Base-by-base conservation (phyloP, 805 yeast genomes). In the Alloascoidea africana region DNA sequence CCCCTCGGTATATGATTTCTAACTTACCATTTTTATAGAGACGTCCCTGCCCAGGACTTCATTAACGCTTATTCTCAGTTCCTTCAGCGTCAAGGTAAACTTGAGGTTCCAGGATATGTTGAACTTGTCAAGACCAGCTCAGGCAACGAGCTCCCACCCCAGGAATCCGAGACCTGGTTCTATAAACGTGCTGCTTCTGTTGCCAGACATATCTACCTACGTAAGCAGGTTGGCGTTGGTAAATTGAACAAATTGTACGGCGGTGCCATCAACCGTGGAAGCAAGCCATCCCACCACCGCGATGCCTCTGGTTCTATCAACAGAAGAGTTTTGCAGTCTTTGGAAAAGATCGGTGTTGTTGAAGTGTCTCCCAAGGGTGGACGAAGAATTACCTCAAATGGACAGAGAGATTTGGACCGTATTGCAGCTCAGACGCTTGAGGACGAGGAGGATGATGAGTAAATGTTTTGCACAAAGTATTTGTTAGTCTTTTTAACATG, bases 321-420 rank as follows among this genome's bases (percentile, higher is more conserved):
- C 89, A 81, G 94, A 81, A 82, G 65, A 66, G 89, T 76, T 52
- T 71, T 82, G 61, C 94, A 82, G 69, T 72, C 93, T 60, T 76
- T 82, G 64, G 89, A 81, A 71, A 81, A 81, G 69, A 77, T 82
- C 51, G 91, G 93, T 68, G 83, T 82, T 53, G 70, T 82, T 57
- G 93, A 82, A 69, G 71, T 76, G 62, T 80, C 86, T 70, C 81
- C 81, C 70, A 93, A 93, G 68, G 93, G 93, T 68, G 30, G 30
- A 23, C 81, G 94, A 81, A 80, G 79, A 72, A 82, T 82, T 75
- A 77, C 91, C 48, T 89, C 79, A 62, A 80, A 82, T 69, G 94
- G 94, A 68, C 91, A 82, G 70, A 82, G 93, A 81, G 94, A 82
- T 73, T 82, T 82, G 70, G 94, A 82, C 70, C 89, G 94, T 80